phyloP scores from a whole-genome alignment of 2,329 filamentous ascomycete genomes.

The Alternaria ventricosa region DNA sequence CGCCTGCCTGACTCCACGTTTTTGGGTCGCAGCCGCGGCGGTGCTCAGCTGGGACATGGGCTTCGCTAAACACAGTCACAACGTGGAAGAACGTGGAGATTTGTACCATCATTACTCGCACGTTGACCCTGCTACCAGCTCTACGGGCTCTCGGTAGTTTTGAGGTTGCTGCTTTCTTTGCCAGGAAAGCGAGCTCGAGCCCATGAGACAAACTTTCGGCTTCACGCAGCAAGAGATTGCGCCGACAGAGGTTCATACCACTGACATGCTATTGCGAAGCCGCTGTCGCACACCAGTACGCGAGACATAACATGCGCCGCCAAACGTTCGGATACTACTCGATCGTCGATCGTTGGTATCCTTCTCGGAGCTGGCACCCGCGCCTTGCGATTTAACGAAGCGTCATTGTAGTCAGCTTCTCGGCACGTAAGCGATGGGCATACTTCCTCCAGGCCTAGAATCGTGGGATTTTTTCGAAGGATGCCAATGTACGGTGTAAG shows the following conservation, averaged over 20 bases:
- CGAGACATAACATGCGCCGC: not conserved
- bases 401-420: not conserved
- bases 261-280: not conserved
- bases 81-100: not conserved
- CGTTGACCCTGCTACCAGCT: not conserved
- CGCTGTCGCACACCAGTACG: not conserved
- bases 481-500: not conserved
- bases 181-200: not conserved
- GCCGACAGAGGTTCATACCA: not conserved
- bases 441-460: not conserved
- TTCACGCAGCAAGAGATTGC: not conserved
- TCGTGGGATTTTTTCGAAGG: not conserved
- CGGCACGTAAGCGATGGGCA: not conserved
- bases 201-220: not conserved
- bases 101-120: not conserved
- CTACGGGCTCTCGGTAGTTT: not conserved
- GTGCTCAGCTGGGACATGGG: not conserved
- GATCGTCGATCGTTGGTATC: not conserved
- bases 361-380: not conserved
- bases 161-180: not conserved
- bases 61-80: not conserved
- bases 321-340: not conserved
- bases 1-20: not conserved
- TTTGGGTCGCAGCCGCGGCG: not conserved
- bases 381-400: not conserved